Evolutionary conservation across 495 filamentous ascomycete genomes (phyloP), one percentile per base, ranked within the genome.

Genomic region (Pyrenopolyporus hunteri): DNA sequence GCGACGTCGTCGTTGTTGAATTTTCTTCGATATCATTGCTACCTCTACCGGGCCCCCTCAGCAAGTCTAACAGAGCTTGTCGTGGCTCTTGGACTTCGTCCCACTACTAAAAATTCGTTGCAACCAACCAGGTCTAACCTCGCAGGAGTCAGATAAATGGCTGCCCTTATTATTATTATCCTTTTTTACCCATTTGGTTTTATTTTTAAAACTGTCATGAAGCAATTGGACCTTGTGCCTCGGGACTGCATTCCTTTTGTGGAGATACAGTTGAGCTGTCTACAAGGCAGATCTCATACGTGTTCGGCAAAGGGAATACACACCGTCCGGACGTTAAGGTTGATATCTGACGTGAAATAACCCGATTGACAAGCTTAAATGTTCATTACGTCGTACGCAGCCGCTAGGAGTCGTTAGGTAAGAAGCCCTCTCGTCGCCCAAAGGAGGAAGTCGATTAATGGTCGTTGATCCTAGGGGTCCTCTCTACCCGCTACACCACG

Each of bases 161-260:
- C 44, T 29, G 7, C 37, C 2, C 13, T 45, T n/a, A 3, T 47
- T 9, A 40, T 31, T 39, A 37, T 49, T 49, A 37, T 36, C 45
- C 16, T 56, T 54, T 16, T 33, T 63, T 54, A 39, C 49, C 33
- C 32, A 31, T 56, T 52, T 42, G 31, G 16, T 14, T 22, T 66
- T 19, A 26, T 60, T 40, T 50, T 35, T 28, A 44, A 42, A 42
- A 31, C 29, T 40, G 2, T 45, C 28, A 36, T 31, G 22, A 23
- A 45, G 45, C 54, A 61, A 56, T 66, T 57, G 63, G 57, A 25
- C 29, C 40, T 60, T 55, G 56, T 50, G 46, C 53, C 50, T 48
- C 57, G 63, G 63, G 39, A 66, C 47, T 40, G 52, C 57, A 66
- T 61, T 60, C 63, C 63, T 66, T 66, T 66, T 66, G 63, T 66